Evolutionary conservation across 2,329 filamentous ascomycete species (phyloP).

Genomic region (Amesomyces nigricolor): DNA sequence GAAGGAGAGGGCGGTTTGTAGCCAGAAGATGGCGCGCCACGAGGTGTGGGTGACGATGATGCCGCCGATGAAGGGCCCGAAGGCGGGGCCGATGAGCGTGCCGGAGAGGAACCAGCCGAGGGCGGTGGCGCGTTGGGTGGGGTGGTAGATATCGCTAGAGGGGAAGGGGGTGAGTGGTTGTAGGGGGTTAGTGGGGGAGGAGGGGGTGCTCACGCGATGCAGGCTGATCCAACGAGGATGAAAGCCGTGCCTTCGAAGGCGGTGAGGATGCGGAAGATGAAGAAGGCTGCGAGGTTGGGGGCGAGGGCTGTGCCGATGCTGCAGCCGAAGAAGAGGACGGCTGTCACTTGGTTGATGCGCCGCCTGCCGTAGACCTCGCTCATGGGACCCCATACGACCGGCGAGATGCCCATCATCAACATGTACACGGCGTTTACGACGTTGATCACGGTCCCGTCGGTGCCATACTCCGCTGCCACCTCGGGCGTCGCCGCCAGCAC

Average conservation of each 20-base stretch:
- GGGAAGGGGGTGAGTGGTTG: background rate
- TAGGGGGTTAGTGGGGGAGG: too few species aligned
- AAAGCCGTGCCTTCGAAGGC: slow-evolving; percentile 67
- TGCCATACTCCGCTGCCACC: slow-evolving; percentile 53
- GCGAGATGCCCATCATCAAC: slow-evolving; percentile 62
- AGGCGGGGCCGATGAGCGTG: slow-evolving; percentile 59
- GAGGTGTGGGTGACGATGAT: slow-evolving; percentile 62
- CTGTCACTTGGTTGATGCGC: slow-evolving; percentile 47
- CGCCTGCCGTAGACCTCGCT: slow-evolving; percentile 53
- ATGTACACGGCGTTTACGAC: slow-evolving; percentile 65
- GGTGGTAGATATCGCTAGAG: slow-evolving; percentile 47
- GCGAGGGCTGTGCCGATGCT: slow-evolving; percentile 61
- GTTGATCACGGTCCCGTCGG: slow-evolving; percentile 59
- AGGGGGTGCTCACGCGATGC: slow-evolving; percentile 43
- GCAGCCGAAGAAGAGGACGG: slow-evolving; percentile 56
- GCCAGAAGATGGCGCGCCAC: slow-evolving; percentile 67
- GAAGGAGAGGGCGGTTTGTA: slow-evolving; percentile 58
- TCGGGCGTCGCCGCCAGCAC: slow-evolving; percentile 62
- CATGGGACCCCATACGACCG: slow-evolving; percentile 62
- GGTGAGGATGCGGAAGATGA: slow-evolving; percentile 62
- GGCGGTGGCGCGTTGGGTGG: slow-evolving; percentile 59
- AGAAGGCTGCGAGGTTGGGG: slow-evolving; percentile 60
- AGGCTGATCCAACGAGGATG: slow-evolving; percentile 59
- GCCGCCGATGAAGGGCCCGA: slow-evolving; percentile 60
- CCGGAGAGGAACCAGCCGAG: slow-evolving; percentile 62